Evolutionary conservation across 2,329 filamentous ascomycete genomes (phyloP).

Genomic region (Dactylellina sp.): DNA sequence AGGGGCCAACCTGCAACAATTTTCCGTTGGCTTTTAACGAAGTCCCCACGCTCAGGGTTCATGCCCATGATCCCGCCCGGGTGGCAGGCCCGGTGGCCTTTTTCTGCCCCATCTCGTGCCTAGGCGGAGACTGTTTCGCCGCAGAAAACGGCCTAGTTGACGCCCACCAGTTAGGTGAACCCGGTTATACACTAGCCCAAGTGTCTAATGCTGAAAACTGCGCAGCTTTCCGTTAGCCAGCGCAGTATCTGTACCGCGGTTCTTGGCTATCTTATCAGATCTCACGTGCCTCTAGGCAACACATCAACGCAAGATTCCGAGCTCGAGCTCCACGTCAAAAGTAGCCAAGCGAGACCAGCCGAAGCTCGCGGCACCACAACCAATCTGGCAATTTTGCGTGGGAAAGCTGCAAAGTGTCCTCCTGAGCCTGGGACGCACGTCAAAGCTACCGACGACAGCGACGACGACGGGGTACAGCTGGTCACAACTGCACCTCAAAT

Average conservation of each 20-base stretch:
- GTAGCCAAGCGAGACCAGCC: conserved; percentile 28
- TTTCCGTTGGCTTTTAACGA: neutral
- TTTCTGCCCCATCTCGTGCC: neutral
- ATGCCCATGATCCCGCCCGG: conserved; percentile 6
- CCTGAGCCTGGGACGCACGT: conserved; percentile 53
- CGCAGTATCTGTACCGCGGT: conserved; percentile 20
- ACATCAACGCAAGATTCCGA: conserved; percentile 2
- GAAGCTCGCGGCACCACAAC: conserved; percentile 51
- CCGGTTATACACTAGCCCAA: conserved; percentile 16
- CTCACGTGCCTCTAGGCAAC: conserved; percentile 22
- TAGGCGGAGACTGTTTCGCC: conserved; percentile 12
- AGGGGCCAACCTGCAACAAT: conserved; percentile 13
- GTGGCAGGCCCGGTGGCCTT: conserved; percentile 23
- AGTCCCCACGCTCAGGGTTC: conserved; percentile 19
- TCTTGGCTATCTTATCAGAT: conserved; percentile 39
- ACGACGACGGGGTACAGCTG: conserved; percentile 37
- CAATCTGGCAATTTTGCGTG: conserved; percentile 52
- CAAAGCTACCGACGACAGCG: conserved; percentile 43
- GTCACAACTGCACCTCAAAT: conserved; percentile 41
- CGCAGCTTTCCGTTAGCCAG: neutral
- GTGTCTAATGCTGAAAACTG: conserved; percentile 34
- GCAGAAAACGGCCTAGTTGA: conserved; percentile 27
- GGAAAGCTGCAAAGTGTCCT: conserved; percentile 57
- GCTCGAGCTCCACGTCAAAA: conserved; percentile 42
- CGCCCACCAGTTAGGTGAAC: conserved; percentile 41